Percentiles rank a stretch among this genome's conserved stretches.
These are phyloP conservation scores for Coniochaeta sp. DNA, from an alignment of 2,329 filamentous ascomycete species.

Conservation along the genomic window DNA sequence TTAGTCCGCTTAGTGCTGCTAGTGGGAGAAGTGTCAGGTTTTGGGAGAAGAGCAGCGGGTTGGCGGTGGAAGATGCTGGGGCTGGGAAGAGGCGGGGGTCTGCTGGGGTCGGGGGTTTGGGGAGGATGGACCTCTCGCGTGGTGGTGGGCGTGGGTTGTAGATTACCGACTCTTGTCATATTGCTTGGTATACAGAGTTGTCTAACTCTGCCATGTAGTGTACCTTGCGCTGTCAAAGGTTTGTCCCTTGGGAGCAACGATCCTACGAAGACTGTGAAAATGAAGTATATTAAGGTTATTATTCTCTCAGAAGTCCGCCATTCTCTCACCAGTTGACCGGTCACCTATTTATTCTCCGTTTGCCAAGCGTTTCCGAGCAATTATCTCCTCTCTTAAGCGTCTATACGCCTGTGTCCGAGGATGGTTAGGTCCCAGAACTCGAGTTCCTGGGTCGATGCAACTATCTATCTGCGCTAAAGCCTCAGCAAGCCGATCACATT, in stretches of 20 bases:
- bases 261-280: too few species aligned
- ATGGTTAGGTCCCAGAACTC: background rate
- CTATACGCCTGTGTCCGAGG: background rate
- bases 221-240: too few species aligned
- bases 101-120: background rate
- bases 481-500: background rate
- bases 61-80: background rate
- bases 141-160: too few species aligned
- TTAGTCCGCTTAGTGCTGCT: constrained; percentile 11
- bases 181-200: too few species aligned
- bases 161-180: too few species aligned
- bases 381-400: background rate
- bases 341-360: too few species aligned
- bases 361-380: background rate
- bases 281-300: too few species aligned
- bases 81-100: background rate
- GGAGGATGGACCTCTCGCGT: too few species aligned
- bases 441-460: background rate
- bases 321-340: too few species aligned
- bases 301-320: background rate
- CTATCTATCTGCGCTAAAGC: background rate
- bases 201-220: too few species aligned
- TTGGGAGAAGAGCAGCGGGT: background rate
- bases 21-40: background rate
- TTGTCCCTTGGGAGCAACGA: too few species aligned